phyloP scores from a whole-genome alignment of 805 yeast genomes.

The Cyberlindnera mycetangii region DNA sequence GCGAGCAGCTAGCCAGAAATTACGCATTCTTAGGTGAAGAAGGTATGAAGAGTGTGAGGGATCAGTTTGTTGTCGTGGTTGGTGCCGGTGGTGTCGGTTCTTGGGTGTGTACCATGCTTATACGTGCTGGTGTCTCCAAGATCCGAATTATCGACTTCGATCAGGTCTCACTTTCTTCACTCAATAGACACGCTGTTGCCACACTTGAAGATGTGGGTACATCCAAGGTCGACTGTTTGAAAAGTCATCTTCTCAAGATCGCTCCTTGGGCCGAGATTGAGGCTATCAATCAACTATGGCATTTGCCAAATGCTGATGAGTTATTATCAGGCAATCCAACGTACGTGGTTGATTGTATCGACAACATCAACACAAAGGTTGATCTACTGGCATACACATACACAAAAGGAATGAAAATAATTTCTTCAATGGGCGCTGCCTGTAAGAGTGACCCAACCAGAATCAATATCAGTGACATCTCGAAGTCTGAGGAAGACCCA shows the following conservation, averaged over 20 bases:
- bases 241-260: slow-evolving; percentile 59
- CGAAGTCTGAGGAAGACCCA: slow-evolving; percentile 91
- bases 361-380: slow-evolving; percentile 94
- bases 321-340: slow-evolving; percentile 58
- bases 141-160: slow-evolving; percentile 89
- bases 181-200: slow-evolving; percentile 95
- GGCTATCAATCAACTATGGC: slow-evolving; percentile 76
- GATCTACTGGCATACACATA: slow-evolving; percentile 78
- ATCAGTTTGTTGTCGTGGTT: slow-evolving; percentile 69
- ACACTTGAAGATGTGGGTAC: slow-evolving; percentile 88
- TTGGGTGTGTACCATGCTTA: slow-evolving; percentile 88
- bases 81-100: slow-evolving; percentile 99
- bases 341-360: slow-evolving; percentile 91
- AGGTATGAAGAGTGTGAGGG: slow-evolving; percentile 72
- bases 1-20: slow-evolving; percentile 92
- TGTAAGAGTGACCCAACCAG: slow-evolving; percentile 94
- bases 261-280: slow-evolving; percentile 96
- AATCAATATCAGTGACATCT: slow-evolving; percentile 83
- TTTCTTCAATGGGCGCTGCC: slow-evolving; percentile 96
- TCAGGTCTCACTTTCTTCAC: slow-evolving; percentile 88
- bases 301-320: slow-evolving; percentile 57
- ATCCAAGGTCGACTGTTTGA: slow-evolving; percentile 80
- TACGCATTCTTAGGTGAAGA: slow-evolving; percentile 87
- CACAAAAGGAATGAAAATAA: slow-evolving; percentile 56
- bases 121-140: slow-evolving; percentile 83